A percentile compares a stretch with the other conserved stretches of the same genome.
These are phyloP conservation scores for Puccinellia tenuiflora DNA, from an alignment of 176 grass and related monocot species.

Conservation along the genomic window DNA sequence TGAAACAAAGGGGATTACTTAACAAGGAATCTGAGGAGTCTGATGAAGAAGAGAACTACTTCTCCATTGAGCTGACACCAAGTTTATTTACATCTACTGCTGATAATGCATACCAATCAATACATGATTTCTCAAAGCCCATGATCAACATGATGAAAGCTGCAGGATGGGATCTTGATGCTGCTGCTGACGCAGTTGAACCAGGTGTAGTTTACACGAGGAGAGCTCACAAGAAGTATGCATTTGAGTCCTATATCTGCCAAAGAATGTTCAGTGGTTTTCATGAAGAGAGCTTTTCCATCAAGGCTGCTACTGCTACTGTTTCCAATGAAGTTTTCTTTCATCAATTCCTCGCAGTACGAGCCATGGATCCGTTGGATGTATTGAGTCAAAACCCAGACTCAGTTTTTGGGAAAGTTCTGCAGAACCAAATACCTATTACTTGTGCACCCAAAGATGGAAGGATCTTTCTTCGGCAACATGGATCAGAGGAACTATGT, in stretches of 20 bases:
- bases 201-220: conserved; percentile 60
- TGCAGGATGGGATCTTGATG: conserved; percentile 94
- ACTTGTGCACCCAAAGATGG: conserved; percentile 88
- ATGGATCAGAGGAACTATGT: conserved; percentile 90
- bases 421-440: conserved; percentile 73
- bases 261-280: conserved; percentile 90
- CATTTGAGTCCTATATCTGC: conserved; percentile 84
- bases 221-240: conserved; percentile 90
- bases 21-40: conserved; percentile 71
- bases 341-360: conserved; percentile 77
- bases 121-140: conserved; percentile 94
- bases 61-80: conserved; percentile 87
- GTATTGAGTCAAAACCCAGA: conserved; percentile 86
- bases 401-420: conserved; percentile 88
- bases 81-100: conserved; percentile 78
- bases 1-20: conserved; percentile 83
- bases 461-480: conserved; percentile 83
- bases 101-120: conserved; percentile 73
- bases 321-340: conserved; percentile 70
- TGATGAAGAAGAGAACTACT: conserved; percentile 86
- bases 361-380: conserved; percentile 93
- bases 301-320: conserved; percentile 39
- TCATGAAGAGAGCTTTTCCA: conserved; percentile 82
- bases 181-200: conserved; percentile 71
- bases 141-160: conserved; percentile 99